These are phyloP conservation scores for Amaranthus tricolor DNA, from an alignment of 179 eudicot species.

Conservation along the genomic window DNA sequence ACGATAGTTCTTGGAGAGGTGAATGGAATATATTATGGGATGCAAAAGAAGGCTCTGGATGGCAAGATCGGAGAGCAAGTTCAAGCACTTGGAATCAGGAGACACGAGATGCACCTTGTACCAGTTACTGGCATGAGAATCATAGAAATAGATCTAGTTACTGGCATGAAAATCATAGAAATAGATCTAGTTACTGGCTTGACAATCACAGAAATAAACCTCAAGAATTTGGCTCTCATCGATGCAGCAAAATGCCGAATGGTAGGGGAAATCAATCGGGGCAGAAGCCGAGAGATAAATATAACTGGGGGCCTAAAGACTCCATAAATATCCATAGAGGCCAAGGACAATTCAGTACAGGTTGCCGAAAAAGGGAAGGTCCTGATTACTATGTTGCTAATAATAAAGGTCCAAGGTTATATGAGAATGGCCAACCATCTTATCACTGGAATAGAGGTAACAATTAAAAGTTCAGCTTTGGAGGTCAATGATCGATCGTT, in stretches of 20 bases:
- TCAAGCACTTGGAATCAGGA: constrained; percentile 28
- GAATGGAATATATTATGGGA: constrained; percentile 30
- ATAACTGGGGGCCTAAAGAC: constrained; percentile 25
- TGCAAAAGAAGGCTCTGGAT: constrained; percentile 21
- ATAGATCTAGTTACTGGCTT: constrained; percentile 13
- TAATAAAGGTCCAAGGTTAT: constrained; percentile 53
- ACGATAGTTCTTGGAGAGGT: constrained; percentile 40
- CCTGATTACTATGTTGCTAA: constrained; percentile 41
- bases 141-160: constrained; percentile 13
- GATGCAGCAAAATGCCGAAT: constrained; percentile 27
- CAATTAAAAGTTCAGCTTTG: constrained; percentile 33
- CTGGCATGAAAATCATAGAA: constrained; percentile 9
- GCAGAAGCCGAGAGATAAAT: constrained; percentile 30
- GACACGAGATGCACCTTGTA: neutral
- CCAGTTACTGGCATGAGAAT: constrained; percentile 18
- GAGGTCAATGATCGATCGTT: constrained; percentile 32
- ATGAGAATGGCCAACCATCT: constrained; percentile 34
- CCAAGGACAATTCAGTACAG: constrained; percentile 30
- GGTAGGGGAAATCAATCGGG: constrained; percentile 34
- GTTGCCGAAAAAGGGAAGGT: constrained; percentile 65
- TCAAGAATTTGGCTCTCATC: constrained; percentile 10
- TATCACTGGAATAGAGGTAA: constrained; percentile 32
- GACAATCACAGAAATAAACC: constrained; percentile 10
- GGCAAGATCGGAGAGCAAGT: constrained; percentile 21
- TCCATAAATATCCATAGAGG: constrained; percentile 33